Evolutionary conservation across 768 basidiomycete genomes (phyloP).

Genomic region (Lactarius pseudohatsudake): DNA sequence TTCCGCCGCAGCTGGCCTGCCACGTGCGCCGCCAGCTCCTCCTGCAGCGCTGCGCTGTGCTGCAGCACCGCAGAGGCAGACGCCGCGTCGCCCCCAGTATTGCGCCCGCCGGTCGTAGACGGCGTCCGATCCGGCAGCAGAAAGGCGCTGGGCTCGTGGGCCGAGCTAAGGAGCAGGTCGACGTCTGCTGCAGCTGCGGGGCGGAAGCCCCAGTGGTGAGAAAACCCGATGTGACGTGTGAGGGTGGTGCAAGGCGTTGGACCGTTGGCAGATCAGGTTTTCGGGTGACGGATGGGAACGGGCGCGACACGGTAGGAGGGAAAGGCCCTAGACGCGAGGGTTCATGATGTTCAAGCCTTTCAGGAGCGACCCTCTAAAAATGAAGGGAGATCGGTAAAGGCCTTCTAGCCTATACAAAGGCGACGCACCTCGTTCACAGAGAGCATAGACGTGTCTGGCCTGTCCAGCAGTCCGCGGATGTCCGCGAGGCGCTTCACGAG

Average conservation of each 20-base stretch:
- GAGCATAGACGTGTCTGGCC: conserved; percentile 52
- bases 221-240: conserved; percentile 27
- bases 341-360: too few relatives aligned
- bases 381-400: neutral
- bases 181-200: neutral
- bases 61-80: conserved; percentile 41
- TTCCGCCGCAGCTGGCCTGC: conserved; percentile 84
- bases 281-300: neutral
- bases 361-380: conserved; percentile 44
- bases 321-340: conserved; percentile 30
- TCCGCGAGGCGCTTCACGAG: conserved; percentile 45
- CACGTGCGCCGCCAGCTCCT: conserved; percentile 63
- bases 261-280: conserved; percentile 37
- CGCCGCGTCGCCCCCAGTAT: conserved; percentile 31
- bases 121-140: conserved; percentile 31
- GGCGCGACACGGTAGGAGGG: neutral
- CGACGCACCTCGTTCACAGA: conserved; percentile 19
- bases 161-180: conserved; percentile 18
- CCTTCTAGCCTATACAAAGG: too few relatives aligned
- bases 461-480: conserved; percentile 51
- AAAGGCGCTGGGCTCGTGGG: conserved; percentile 34
- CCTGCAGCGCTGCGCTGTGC: conserved; percentile 34
- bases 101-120: neutral
- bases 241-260: conserved; percentile 23
- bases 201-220: conserved; percentile 1